These are phyloP conservation scores for Fusarium equiseti DNA, from an alignment of 2,329 filamentous ascomycete genomes.

Conservation along the genomic window DNA sequence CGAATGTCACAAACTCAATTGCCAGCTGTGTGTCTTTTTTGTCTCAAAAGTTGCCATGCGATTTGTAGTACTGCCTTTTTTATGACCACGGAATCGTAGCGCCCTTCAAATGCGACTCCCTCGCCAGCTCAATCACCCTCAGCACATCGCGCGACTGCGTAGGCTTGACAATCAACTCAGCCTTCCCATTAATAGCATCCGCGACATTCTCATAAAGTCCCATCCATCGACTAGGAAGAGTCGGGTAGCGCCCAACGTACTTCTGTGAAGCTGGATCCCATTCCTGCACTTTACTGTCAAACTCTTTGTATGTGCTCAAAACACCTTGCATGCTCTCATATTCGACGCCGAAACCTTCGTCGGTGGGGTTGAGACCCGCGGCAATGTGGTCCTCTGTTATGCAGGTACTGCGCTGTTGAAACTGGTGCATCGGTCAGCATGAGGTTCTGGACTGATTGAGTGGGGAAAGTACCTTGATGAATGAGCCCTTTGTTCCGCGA, in stretches of 20 bases:
- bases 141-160: constrained; percentile 55
- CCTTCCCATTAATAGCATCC: constrained; percentile 54
- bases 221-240: constrained; percentile 54
- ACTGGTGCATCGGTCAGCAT: constrained; percentile 55
- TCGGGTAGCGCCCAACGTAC: constrained; percentile 55
- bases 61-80: neutral
- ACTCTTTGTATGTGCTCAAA: constrained; percentile 54
- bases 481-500: constrained; percentile 41
- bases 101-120: constrained; percentile 53
- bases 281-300: constrained; percentile 50
- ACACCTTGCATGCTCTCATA: constrained; percentile 38
- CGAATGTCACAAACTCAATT: neutral
- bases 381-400: constrained; percentile 47
- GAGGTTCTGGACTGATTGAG: rapidly evolving
- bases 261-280: constrained; percentile 49
- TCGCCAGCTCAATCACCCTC: constrained; percentile 54
- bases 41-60: neutral
- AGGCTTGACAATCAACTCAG: constrained; percentile 55
- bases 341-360: constrained; percentile 36
- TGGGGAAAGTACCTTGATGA: constrained; percentile 19
- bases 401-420: constrained; percentile 57
- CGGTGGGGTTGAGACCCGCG: constrained; percentile 23
- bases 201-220: constrained; percentile 57
- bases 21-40: rapidly evolving
- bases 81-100: constrained; percentile 47